phyloP scores from a whole-genome alignment of 352 stramenopile species.

The Phytophthora europaea region DNA sequence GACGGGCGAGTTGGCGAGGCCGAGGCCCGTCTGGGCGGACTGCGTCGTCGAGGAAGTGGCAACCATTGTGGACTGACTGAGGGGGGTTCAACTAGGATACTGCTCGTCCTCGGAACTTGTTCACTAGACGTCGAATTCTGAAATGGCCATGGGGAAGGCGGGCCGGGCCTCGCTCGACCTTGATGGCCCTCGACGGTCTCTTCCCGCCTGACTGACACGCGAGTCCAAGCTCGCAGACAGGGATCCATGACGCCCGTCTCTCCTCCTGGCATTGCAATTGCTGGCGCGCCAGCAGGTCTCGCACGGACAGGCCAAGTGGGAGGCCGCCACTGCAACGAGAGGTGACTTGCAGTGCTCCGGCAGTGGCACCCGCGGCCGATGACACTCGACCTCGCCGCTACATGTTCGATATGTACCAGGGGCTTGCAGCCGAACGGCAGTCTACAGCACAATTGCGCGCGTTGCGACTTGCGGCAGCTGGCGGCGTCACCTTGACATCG shows the following conservation, averaged over 20 bases:
- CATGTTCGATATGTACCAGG: constrained; percentile 5
- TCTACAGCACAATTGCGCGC: not conserved
- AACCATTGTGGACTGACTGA: constrained; percentile 30
- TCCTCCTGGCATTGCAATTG: constrained; percentile 29
- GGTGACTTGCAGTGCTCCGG: not conserved
- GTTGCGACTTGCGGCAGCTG: not conserved
- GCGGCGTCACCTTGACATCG: constrained; percentile 1
- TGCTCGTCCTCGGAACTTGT: constrained; percentile 28
- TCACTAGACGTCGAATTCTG: constrained; percentile 40
- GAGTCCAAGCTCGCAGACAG: constrained; percentile 17
- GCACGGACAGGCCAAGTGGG: constrained; percentile 31
- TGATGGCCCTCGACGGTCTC: constrained; percentile 32
- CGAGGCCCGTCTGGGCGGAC: constrained; percentile 22
- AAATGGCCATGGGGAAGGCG: constrained; percentile 31
- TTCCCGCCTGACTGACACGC: constrained; percentile 29
- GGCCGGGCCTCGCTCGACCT: not conserved
- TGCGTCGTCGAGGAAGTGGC: constrained; percentile 30
- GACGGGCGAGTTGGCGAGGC: constrained; percentile 20
- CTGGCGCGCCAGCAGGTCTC: constrained; percentile 30
- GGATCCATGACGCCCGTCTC: constrained; percentile 23
- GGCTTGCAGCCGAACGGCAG: not conserved
- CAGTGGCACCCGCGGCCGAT: constrained; percentile 7
- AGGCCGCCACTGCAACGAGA: constrained; percentile 6
- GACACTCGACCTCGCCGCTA: constrained; percentile 15
- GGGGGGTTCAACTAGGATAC: not conserved